These are phyloP conservation scores for Didymellaceae sp. DNA, from an alignment of 2,329 filamentous ascomycete species.

Conservation along the genomic window DNA sequence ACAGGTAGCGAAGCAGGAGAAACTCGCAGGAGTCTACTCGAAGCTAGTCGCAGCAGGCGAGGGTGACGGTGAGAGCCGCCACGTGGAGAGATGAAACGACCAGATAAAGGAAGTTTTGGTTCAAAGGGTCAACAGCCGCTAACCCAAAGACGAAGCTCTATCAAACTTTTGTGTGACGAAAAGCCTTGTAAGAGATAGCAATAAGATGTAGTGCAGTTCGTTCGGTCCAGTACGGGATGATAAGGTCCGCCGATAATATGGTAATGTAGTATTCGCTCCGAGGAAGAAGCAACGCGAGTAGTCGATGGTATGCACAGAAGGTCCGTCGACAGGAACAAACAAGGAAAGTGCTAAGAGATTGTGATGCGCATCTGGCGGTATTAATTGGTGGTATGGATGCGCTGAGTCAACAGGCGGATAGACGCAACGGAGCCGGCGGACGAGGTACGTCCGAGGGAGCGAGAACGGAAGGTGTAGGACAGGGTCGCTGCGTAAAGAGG, in stretches of 20 bases:
- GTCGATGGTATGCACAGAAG: slow-evolving; percentile 50
- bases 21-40: slow-evolving; percentile 45
- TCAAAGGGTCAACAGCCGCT: slow-evolving; percentile 43
- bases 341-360: slow-evolving; percentile 53
- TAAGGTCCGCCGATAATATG: slow-evolving; percentile 28
- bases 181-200: slow-evolving; percentile 41
- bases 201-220: slow-evolving; percentile 36
- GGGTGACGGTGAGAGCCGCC: slow-evolving; percentile 23
- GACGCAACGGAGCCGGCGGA: slow-evolving; percentile 27
- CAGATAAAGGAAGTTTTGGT: slow-evolving; percentile 38
- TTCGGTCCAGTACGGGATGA: slow-evolving; percentile 6
- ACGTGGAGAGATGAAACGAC: slow-evolving; percentile 31
- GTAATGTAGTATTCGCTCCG: slow-evolving; percentile 40
- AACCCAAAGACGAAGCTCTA: slow-evolving; percentile 48
- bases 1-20: slow-evolving; percentile 34
- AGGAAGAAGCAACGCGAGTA: slow-evolving; percentile 37
- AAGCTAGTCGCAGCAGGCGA: slow-evolving; percentile 36
- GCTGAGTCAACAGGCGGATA: slow-evolving; percentile 50
- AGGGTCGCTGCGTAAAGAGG: slow-evolving; percentile 47
- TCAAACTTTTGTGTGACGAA: slow-evolving; percentile 45
- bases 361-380: slow-evolving; percentile 53
- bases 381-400: slow-evolving; percentile 48
- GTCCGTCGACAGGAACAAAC: slow-evolving; percentile 47
- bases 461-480: slow-evolving; percentile 30
- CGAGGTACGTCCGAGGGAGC: slow-evolving; percentile 36